A percentile compares a stretch with the other conserved stretches of the same genome.
Evolutionary conservation across 225 moss, liverwort and hornwort genomes (phyloP).

Genomic region (Rhytidiadelphus loreus): DNA sequence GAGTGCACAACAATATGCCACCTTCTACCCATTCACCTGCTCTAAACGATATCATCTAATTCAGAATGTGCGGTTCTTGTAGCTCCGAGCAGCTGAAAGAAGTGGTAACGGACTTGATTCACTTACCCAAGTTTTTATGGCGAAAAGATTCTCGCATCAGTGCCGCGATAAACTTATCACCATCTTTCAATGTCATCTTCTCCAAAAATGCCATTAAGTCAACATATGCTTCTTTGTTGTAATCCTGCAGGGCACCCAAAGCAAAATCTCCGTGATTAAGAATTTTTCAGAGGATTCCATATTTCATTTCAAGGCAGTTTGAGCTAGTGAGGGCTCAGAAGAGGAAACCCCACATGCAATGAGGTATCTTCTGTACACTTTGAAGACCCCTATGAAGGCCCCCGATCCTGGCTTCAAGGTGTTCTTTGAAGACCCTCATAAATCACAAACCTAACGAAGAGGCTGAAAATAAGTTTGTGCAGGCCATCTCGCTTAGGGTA

Average conservation of each 20-base stretch:
- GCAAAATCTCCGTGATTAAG: neutral
- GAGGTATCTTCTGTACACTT: neutral
- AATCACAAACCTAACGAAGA: neutral
- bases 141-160: constrained; percentile 83
- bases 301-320: neutral
- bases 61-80: neutral
- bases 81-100: neutral
- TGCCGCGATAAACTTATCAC: constrained; percentile 67
- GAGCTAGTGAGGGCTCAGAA: too few species aligned
- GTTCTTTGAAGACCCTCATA: neutral
- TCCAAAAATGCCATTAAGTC: constrained; percentile 67
- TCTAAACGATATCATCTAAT: neutral
- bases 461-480: neutral
- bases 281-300: neutral
- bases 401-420: neutral
- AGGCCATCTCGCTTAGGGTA: neutral
- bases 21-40: neutral
- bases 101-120: neutral
- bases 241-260: constrained; percentile 34
- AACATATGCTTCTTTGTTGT: constrained; percentile 68
- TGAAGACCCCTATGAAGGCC: neutral
- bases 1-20: neutral
- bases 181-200: constrained; percentile 70
- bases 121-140: constrained; percentile 62
- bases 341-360: neutral